These are phyloP conservation scores for Tuber calosporum DNA, from an alignment of 495 filamentous ascomycete genomes.

Conservation along the genomic window DNA sequence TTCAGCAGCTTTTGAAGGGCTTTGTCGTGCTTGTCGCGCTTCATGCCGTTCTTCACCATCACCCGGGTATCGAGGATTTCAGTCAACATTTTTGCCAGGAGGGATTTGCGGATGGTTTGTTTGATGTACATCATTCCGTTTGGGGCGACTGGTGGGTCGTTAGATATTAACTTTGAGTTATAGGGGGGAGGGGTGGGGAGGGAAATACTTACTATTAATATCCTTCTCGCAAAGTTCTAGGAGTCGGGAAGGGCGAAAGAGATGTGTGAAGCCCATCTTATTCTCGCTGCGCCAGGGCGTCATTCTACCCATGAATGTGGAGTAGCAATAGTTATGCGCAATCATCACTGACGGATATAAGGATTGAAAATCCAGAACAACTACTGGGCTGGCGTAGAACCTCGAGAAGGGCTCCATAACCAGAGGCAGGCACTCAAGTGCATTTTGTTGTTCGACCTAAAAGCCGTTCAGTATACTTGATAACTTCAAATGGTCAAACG, in stretches of 20 bases:
- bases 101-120: constrained; percentile 72
- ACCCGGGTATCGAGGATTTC: constrained; percentile 95
- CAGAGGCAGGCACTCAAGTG: constrained; percentile 85
- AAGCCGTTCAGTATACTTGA: neutral
- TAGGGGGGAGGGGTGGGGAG: neutral
- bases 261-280: constrained; percentile 91
- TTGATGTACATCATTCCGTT: constrained; percentile 97
- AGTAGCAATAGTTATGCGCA: constrained; percentile 98
- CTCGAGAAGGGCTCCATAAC: constrained; percentile 97
- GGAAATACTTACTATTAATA: constrained; percentile 53
- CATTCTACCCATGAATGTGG: constrained; percentile 83
- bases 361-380: constrained; percentile 94
- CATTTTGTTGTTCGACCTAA: constrained; percentile 79
- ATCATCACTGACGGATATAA: constrained; percentile 98
- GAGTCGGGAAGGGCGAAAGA: constrained; percentile 63
- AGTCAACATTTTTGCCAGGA: constrained; percentile 91
- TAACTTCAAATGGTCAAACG: neutral
- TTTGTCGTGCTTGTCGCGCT: constrained; percentile 83
- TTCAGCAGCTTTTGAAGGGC: constrained; percentile 79
- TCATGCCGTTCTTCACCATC: constrained; percentile 98
- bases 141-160: constrained; percentile 59
- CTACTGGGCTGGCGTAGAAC: constrained; percentile 81
- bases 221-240: constrained; percentile 73
- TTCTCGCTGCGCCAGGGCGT: constrained; percentile 78
- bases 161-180: constrained; percentile 7